Percentiles rank a stretch among this genome's conserved stretches.
Conservation (phyloP, 805 yeast genomes). For the Ogataea ramenticola region DNA sequence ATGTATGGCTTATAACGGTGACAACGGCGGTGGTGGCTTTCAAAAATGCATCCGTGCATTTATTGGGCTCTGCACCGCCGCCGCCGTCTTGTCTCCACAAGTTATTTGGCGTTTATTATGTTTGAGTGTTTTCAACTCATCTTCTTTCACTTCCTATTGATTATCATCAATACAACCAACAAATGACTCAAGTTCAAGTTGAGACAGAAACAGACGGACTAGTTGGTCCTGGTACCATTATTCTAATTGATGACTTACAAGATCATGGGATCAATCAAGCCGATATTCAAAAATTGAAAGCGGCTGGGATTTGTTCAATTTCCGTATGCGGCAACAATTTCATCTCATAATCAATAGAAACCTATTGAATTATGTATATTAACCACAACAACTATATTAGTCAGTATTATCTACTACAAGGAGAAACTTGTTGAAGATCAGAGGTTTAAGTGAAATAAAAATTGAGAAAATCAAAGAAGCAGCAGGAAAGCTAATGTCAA, state of each 20-base stretch:
- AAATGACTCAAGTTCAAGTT: background rate
- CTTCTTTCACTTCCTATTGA: too few species aligned
- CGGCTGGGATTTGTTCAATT: constrained; percentile 63
- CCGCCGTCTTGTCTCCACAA: too few species aligned
- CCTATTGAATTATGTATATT: background rate
- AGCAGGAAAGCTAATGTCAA: constrained; percentile 55
- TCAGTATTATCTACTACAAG: constrained; percentile 55
- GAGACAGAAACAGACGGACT: constrained; percentile 11
- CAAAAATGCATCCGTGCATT: too few species aligned
- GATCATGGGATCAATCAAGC: constrained; percentile 63
- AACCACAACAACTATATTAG: too few species aligned
- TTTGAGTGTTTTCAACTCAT: too few species aligned
- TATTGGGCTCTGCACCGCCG: too few species aligned
- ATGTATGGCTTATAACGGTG: too few species aligned
- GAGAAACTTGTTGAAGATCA: constrained; percentile 54
- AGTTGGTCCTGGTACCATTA: constrained; percentile 19
- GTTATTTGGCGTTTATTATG: too few species aligned
- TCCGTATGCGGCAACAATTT: constrained; percentile 34
- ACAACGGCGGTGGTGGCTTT: too few species aligned
- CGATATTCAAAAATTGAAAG: constrained; percentile 62
- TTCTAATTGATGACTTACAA: constrained; percentile 45
- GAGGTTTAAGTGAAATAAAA: constrained; percentile 69
- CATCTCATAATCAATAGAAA: background rate
- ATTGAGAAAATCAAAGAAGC: constrained; percentile 74
- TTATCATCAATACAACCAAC: background rate